Evolutionary conservation across 345 rosid genomes (phyloP).

Genomic region (Sisymbrium irio): DNA sequence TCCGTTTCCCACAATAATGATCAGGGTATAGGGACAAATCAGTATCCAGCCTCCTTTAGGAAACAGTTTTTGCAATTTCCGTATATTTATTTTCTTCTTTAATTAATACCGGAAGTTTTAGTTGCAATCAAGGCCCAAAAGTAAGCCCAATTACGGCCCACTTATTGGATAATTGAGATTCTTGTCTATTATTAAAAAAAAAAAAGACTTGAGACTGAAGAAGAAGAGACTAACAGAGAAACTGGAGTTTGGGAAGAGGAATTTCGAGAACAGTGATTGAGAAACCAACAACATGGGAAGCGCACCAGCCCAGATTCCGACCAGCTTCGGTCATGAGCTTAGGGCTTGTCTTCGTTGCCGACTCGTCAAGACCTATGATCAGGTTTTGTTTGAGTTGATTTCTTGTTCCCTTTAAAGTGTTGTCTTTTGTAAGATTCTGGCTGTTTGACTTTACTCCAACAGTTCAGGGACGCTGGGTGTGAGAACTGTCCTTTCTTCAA

Average conservation of each 20-base stretch:
- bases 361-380: slow-evolving; percentile 87
- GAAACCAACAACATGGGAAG: slow-evolving; percentile 44
- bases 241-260: background rate
- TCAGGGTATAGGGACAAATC: slow-evolving; percentile 48
- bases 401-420: background rate
- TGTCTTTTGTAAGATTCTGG: background rate
- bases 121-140: background rate
- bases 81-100: no score
- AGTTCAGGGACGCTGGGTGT: slow-evolving; percentile 80
- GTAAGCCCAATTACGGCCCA: slow-evolving; percentile 14
- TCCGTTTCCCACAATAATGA: slow-evolving; percentile 43
- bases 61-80: slow-evolving; percentile 43
- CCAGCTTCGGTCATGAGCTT: slow-evolving; percentile 81
- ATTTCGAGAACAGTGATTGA: background rate
- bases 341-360: slow-evolving; percentile 90
- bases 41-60: slow-evolving; percentile 51
- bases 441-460: background rate
- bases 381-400: slow-evolving; percentile 43
- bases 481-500: slow-evolving; percentile 84
- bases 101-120: no score
- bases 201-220: background rate
- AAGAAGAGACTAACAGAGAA: background rate
- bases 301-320: slow-evolving; percentile 77
- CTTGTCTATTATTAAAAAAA: background rate
- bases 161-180: background rate